Conservation (phyloP, 306 rosid genomes). For the Acacia confusa region DNA sequence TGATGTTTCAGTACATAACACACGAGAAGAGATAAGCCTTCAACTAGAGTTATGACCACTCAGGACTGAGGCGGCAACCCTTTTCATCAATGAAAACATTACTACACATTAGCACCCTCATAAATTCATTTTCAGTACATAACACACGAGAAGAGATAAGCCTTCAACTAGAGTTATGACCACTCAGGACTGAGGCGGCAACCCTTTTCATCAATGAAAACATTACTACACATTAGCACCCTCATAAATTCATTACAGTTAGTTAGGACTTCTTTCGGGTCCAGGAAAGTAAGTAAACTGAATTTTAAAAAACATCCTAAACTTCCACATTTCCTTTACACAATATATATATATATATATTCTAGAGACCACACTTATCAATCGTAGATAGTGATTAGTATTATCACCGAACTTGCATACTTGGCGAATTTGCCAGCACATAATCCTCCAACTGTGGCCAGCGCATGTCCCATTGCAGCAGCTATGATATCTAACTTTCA, state of each 20-base stretch:
- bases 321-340: neutral
- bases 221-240: neutral
- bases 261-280: neutral
- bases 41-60: neutral
- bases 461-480: conserved; percentile 96
- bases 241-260: neutral
- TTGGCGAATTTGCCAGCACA: conserved; percentile 98
- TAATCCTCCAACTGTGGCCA: conserved; percentile 98
- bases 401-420: conserved; percentile 43
- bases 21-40: neutral
- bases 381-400: neutral
- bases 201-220: conserved; percentile 59
- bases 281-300: neutral
- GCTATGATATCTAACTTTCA: conserved; percentile 92
- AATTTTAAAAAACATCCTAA: neutral
- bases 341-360: neutral
- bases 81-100: conserved; percentile 64
- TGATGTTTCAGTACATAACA: neutral
- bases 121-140: neutral
- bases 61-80: conserved; percentile 62
- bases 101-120: no score
- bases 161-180: neutral
- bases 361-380: neutral
- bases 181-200: conserved; percentile 54
- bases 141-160: neutral